phyloP scores from a whole-genome alignment of 345 rosid genomes.

The Hypericum androsaemum region DNA sequence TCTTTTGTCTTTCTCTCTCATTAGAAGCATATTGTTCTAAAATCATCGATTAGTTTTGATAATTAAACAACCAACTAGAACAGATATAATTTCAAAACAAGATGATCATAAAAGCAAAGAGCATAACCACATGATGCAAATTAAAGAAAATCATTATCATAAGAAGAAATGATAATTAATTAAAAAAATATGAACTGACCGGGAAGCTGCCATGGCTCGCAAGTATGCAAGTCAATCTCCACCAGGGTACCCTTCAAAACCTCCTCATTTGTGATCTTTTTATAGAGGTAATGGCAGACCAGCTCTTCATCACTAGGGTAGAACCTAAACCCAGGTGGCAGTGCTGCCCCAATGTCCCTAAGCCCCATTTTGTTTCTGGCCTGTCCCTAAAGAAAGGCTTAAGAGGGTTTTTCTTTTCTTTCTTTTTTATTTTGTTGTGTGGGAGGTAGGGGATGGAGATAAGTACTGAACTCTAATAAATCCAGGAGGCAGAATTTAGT shows the following conservation, averaged over 20 bases:
- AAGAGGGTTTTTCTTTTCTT: slow-evolving; percentile 1
- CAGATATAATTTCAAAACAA: too few relatives aligned
- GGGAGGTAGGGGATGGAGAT: too few relatives aligned
- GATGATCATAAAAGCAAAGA: too few relatives aligned
- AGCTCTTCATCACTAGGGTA: slow-evolving; percentile 95
- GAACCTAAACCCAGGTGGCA: slow-evolving; percentile 96
- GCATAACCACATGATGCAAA: too few relatives aligned
- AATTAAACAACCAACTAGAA: too few relatives aligned
- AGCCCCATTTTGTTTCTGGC: slow-evolving; percentile 43
- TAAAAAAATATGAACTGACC: slow-evolving; percentile 31
- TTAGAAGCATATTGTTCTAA: too few relatives aligned
- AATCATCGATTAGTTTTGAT: too few relatives aligned
- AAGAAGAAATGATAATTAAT: too few relatives aligned
- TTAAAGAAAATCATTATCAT: too few relatives aligned
- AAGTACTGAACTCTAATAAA: too few relatives aligned
- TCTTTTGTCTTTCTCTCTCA: too few relatives aligned
- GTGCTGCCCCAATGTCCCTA: slow-evolving; percentile 83
- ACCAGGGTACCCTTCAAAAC: slow-evolving; percentile 63
- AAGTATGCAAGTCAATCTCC: slow-evolving; percentile 83
- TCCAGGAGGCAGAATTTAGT: too few relatives aligned
- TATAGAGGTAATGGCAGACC: slow-evolving; percentile 89
- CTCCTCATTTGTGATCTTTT: slow-evolving; percentile 61
- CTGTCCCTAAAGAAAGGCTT: background rate
- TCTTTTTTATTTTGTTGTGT: background rate
- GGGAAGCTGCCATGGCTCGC: slow-evolving; percentile 99